Evolutionary conservation across 371 early-diverging fungal genomes (phyloP), one percentile per base, ranked within the genome.

Genomic region (Capniomyces stellatus): DNA sequence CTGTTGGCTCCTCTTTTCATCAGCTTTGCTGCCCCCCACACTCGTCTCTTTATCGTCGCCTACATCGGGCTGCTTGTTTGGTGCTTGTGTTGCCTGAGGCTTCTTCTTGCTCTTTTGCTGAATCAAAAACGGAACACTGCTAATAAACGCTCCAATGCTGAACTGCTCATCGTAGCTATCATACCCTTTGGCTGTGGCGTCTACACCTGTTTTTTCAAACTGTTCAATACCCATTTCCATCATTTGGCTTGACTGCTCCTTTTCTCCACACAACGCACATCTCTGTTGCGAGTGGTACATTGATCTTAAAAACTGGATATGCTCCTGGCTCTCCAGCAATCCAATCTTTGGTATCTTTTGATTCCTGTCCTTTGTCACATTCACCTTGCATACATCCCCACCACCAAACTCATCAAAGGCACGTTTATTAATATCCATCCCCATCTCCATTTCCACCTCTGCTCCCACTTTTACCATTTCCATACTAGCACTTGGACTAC

Each of bases 241-340:
- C 27, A 48, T 12, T 12, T 12, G 29, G 19, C 24, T 31, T 10
- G 12, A 48, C 21, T 41, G 21, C 22, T 53, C 62, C 19, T 56
- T 62, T 13, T 57, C 62, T n/a, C 64, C 57, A 41, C 69, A 68
- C 44, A 69, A 64, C 31, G 56, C 69, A 43, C 69, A 69, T 23
- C 61, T 52, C n/a, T 46, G 58, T 31, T 43, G 15, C 2, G 21
- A 12, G 15, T 55, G 53, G 10, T 21, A 48, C 10, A 12, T 22
- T 18, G 22, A 48, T 25, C n/a, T n/a, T 27, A 48, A 8, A n/a
- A 48, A 6, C 29, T 51, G n/a, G 18, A 6, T 48, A 6, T 12
- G 13, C 40, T 40, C 40, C n/a, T 13, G n/a, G n/a, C n/a, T n/a
- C n/a, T 40, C 40, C n/a, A n/a, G n/a, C n/a, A n/a, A n/a, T n/a